These are phyloP conservation scores for Neolentinus lepideus DNA, from an alignment of 1,284 basidiomycete species.

Conservation along the genomic window DNA sequence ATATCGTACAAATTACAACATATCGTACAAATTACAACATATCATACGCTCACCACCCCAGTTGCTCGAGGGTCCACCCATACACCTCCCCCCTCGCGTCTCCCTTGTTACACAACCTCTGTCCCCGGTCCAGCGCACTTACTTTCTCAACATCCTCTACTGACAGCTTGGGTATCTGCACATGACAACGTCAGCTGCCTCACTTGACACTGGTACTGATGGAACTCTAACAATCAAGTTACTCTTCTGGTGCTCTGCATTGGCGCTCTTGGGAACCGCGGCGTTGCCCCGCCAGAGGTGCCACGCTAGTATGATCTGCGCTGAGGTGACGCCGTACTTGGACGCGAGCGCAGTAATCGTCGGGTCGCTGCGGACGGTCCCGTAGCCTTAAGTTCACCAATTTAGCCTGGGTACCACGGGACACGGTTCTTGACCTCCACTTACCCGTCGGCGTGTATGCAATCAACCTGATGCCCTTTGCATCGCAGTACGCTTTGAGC, in stretches of 20 bases:
- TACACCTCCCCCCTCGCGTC: conserved; percentile 23
- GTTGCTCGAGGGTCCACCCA: conserved; percentile 35
- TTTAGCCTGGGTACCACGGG: no score
- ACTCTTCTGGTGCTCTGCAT: conserved; percentile 32
- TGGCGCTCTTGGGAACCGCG: conserved; percentile 34
- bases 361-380: conserved; percentile 31
- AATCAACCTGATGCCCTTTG: conserved; percentile 47
- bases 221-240: conserved; percentile 29
- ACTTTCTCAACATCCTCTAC: conserved; percentile 21
- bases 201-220: background rate
- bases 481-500: conserved; percentile 42
- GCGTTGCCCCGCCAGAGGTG: conserved; percentile 32
- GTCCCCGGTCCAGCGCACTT: conserved; percentile 28
- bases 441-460: conserved; percentile 54
- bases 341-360: conserved; percentile 31
- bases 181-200: background rate
- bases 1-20: background rate
- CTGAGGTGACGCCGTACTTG: conserved; percentile 34
- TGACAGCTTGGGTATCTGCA: conserved; percentile 3
- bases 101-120: conserved; percentile 31
- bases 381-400: no score
- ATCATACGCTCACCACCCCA: conserved; percentile 35
- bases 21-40: background rate
- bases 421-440: no score
- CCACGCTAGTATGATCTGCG: conserved; percentile 38